Conservation (phyloP, 164 flowering plant species). For the Piper longum region DNA sequence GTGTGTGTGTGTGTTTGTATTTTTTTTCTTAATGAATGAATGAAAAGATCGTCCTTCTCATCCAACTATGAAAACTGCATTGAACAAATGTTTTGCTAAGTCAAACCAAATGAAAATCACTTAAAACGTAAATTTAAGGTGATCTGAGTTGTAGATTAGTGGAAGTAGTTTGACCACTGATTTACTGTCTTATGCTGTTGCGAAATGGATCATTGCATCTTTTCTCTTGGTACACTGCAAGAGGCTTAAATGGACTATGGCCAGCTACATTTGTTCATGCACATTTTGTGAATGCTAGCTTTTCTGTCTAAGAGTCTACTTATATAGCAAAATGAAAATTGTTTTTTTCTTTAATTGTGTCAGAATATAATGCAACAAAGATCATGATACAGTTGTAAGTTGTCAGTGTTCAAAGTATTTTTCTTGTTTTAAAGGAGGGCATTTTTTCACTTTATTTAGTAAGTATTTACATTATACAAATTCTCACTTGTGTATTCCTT, state of each 20-base stretch:
- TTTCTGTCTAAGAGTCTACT: background rate
- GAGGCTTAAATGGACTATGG: background rate
- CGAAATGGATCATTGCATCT: background rate
- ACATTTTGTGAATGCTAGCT: background rate
- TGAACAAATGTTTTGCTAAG: background rate
- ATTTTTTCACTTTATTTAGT: background rate
- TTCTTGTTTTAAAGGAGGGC: background rate
- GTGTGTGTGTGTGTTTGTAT: no score
- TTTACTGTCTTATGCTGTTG: background rate
- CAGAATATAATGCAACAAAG: no score
- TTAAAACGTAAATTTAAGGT: no score
- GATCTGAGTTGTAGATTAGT: no score
- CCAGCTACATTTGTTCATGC: background rate
- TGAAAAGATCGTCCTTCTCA: background rate
- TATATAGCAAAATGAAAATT: background rate
- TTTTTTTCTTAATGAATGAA: no score
- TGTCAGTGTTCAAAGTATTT: no score
- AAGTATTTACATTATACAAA: background rate
- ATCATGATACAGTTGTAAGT: no score
- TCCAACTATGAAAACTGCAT: background rate
- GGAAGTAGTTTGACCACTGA: no score
- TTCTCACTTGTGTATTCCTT: background rate
- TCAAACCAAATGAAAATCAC: background rate
- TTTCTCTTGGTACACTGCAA: background rate
- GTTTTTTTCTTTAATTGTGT: no score